Base-by-base conservation (phyloP, 2,329 filamentous ascomycete genomes). In the Aspergillus sp. region DNA sequence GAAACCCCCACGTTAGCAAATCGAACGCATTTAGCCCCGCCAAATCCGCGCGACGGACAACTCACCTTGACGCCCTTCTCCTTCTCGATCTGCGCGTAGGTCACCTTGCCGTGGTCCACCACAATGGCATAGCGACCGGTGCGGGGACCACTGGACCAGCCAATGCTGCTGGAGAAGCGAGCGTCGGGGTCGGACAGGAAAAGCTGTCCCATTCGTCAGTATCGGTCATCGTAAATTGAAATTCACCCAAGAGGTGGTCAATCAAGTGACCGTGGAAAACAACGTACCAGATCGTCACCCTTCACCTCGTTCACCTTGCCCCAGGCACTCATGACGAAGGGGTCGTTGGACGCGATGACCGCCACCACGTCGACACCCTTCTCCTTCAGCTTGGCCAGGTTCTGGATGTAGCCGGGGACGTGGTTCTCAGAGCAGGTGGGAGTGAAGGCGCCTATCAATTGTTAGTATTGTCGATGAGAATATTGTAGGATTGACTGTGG, bases 271-370 rank as follows among this genome's bases (percentile, higher is more conserved):
- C 26, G 1, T 29, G 26, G 26, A 29, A 9, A 29, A 29, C 5
- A 55, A 73, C 80, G 55, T 72, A 87, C 82, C 64, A 89, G 85
- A 64, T 85, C 83, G 68, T 94, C 87, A 62, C 87, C 86, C 71
- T 85, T 87, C 69, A 93, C 82, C 47, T 84, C 82, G 75, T 96
- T 94, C 66, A 91, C 91, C 84, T 96, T 96, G 76, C 87, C 89
- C 90, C 90, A 94, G 20, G 90, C 91, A 66, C 87, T 88, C 90
- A 94, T 94, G 72, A 96, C 92, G 71, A 84, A 95, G 55, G 87
- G 81, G 75, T 96, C 92, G 75, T 96, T 96, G 80, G 81, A 88
- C 45, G 91, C 90, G 71, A 95, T 86, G 66, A 94, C 86, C 59
- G 91, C 85, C 67, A 96, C 85, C 60, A 90, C 77, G 75, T 96